phyloP scores from a whole-genome alignment of 2,329 filamentous ascomycete species.

The Trichoderma citrinoviride region DNA sequence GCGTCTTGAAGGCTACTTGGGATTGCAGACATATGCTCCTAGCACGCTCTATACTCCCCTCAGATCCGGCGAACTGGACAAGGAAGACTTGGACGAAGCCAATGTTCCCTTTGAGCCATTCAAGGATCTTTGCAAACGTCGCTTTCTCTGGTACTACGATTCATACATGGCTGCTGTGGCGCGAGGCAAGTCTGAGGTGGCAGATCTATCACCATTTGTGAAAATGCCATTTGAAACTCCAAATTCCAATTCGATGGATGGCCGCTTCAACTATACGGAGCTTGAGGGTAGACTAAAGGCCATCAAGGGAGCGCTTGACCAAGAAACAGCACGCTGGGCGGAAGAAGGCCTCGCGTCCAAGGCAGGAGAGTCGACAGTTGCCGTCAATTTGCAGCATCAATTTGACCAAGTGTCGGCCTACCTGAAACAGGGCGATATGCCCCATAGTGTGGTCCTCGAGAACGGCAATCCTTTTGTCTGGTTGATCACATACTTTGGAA shows the following conservation, averaged over 20 bases:
- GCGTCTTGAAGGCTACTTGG: constrained; percentile 75
- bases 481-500: constrained; percentile 84
- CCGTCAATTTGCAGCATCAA: constrained; percentile 78
- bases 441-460: constrained; percentile 73
- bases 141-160: constrained; percentile 95
- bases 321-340: constrained; percentile 71
- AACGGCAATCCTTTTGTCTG: constrained; percentile 87
- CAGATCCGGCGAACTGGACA: constrained; percentile 35
- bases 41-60: constrained; percentile 24
- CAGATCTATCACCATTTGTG: constrained; percentile 63
- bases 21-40: constrained; percentile 55
- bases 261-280: constrained; percentile 75
- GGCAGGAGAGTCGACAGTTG: constrained; percentile 67
- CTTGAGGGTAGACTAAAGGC: constrained; percentile 66
- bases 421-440: constrained; percentile 68
- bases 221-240: constrained; percentile 79
- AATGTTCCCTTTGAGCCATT: constrained; percentile 75
- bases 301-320: constrained; percentile 68
- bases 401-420: constrained; percentile 76
- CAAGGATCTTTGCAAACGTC: constrained; percentile 82
- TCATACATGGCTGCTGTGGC: constrained; percentile 74
- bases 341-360: constrained; percentile 62
- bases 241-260: constrained; percentile 77
- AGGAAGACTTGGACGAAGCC: constrained; percentile 53
- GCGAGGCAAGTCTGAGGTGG: constrained; percentile 61